Evolutionary conservation across 768 basidiomycete species (phyloP), one percentile per base, ranked within the genome.

Genomic region (Cubamyces lactineus): DNA sequence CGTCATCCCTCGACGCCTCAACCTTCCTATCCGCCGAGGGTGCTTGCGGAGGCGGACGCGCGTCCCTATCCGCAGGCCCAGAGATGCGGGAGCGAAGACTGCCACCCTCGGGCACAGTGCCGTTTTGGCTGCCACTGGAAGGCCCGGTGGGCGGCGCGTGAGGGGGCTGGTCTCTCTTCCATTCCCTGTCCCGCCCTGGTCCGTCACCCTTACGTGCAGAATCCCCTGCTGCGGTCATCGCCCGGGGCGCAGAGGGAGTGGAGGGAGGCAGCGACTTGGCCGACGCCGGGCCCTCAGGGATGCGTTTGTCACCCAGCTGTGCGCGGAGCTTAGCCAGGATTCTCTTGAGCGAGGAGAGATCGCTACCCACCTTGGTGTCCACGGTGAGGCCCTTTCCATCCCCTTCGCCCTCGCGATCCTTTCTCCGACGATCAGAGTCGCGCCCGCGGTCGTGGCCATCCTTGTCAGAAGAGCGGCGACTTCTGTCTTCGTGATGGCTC

Each of bases 401-500:
- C 41, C 75, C 79, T 61, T 87, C 86, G 28, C 76, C 72, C 34
- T 87, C 89, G 30, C 85, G 83, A 57, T 91, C 89, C 63, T 82
- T 86, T 52, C 82, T 75, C 45, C 88, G 82, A 57, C 91, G 80
- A 64, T 90, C 82, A 2, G 86, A 83, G 23, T 92, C 91, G 57
- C 88, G 83, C 28, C 74, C 77, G 49, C 88, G 81, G 30, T 91
- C 89, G 61, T 86, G 83, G 26, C 79, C 72, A 48, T 91, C 89
- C 71, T 90, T 90, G 46, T 91, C 91, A 13, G 79, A 76, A 15
- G 79, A 78, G 54, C 90, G 84, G 26, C 90, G 85, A 64, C 76
- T 77, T 39, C 90, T 82, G 41, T 92, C 91, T 57, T 92, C 91
- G 51, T 90, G 85, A 69, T 91, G 88, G 30, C 83, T 75, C 2